Percentiles rank a stretch among this genome's conserved stretches.
Evolutionary conservation across 2,329 filamentous ascomycete species (phyloP).

Genomic region (Rhynchosporium agropyri): DNA sequence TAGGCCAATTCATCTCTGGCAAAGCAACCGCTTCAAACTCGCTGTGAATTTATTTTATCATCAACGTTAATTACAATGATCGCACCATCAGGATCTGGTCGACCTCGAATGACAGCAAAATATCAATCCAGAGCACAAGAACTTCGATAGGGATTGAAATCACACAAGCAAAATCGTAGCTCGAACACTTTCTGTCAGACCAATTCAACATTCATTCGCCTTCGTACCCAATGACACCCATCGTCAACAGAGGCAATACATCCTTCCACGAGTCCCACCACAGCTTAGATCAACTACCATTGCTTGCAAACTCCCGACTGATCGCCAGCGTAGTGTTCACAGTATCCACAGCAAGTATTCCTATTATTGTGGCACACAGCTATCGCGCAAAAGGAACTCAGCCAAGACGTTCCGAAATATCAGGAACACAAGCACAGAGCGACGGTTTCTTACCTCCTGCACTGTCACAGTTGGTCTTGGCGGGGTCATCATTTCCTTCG

Average conservation of each 20-base stretch:
- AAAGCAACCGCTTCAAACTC: no score
- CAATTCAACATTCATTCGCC: no score
- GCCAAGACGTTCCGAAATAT: not conserved
- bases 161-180: no score
- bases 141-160: no score
- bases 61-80: no score
- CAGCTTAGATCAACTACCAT: not conserved
- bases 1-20: no score
- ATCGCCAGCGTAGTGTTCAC: not conserved
- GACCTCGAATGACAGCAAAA: no score
- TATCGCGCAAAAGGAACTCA: not conserved
- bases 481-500: not conserved
- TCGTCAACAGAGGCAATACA: not conserved
- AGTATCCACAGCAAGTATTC: not conserved
- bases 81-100: no score
- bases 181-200: no score
- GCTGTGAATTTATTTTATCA: no score
- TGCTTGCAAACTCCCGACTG: not conserved
- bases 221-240: no score
- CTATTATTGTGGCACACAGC: not conserved
- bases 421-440: not conserved
- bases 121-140: no score
- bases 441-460: not conserved
- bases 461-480: not conserved
- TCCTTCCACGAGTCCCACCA: not conserved